Base-by-base conservation (phyloP, 164 flowering plant genomes). In the Dillenia turbinata region DNA sequence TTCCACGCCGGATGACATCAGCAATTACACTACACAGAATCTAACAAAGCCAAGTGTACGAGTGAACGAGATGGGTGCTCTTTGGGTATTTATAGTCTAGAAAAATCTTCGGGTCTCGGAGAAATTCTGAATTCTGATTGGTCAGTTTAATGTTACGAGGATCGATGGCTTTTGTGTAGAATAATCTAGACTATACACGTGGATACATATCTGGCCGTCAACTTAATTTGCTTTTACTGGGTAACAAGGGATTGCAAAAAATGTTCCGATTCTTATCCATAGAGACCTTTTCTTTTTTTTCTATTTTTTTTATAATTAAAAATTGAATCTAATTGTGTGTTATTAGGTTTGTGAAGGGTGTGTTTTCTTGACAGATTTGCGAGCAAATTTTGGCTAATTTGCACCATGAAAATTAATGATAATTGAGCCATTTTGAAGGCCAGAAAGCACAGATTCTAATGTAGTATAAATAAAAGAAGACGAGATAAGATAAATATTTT, bases 1-100 rank as follows among this genome's bases (percentile, higher is more conserved):
- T 68, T 73, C 81, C 43, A 5, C 73, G 24, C 64, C n/a, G 48
- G 68, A 57, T 61, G 75, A 52, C 79, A 75, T 73, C 56, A 24
- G 40, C 40, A 33, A 33, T 33, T 33, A 33, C 40, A 33, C 40
- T 6, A 0, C 0, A 4, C 40, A 6, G 40, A 4, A 33, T 33
- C 40, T 53, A 13, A 54, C 22, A 10, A 16, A 10, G 12, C 9
- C 9, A 58, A 3, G 19, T 5, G 9, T 33, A 10, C 44, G 10
- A 16, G 11, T 13, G 15, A 55, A 2, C 6, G 0, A 64, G 0
- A 9, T 12, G n/a, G 15, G 50, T 43, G 14, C 44, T 13, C 22
- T 10, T 13, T 12, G 12, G 12, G 6, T 33, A 53, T 74, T 67
- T 74, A 74, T 76, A 74, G 57, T 12, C 6, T 60, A 56, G 61